Conservation (phyloP, 768 basidiomycete species). For the Russula olivacea region DNA sequence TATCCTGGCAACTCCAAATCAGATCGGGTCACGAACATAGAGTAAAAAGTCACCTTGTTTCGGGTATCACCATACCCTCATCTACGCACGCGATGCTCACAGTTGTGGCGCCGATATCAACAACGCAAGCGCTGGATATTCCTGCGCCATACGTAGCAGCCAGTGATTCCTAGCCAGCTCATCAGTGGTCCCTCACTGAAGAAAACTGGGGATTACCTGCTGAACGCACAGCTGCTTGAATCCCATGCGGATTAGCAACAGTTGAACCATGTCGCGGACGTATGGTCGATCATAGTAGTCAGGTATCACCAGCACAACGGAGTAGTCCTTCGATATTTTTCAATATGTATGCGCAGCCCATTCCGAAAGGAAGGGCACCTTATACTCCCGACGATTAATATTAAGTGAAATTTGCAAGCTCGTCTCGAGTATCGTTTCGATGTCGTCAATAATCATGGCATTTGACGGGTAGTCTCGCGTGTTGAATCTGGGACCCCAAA, state of each 20-base stretch:
- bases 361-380: slow-evolving; percentile 40
- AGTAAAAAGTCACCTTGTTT: slow-evolving; percentile 59
- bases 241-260: slow-evolving; percentile 72
- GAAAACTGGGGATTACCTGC: slow-evolving; percentile 49
- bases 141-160: slow-evolving; percentile 95
- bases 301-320: slow-evolving; percentile 83
- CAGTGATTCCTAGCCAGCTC: slow-evolving; percentile 64
- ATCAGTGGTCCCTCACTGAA: slow-evolving; percentile 7
- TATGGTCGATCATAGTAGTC: slow-evolving; percentile 86
- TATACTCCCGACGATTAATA: slow-evolving; percentile 49
- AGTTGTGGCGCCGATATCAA: slow-evolving; percentile 83
- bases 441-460: slow-evolving; percentile 69
- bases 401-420: slow-evolving; percentile 57
- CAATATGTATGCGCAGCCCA: slow-evolving; percentile 8
- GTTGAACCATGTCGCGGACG: slow-evolving; percentile 66
- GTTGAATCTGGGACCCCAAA: slow-evolving; percentile 79
- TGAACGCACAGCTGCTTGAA: slow-evolving; percentile 92
- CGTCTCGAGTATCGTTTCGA: slow-evolving; percentile 60
- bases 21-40: not conserved
- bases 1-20: slow-evolving; percentile 45
- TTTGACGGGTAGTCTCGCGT: slow-evolving; percentile 64
- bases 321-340: slow-evolving; percentile 57
- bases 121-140: slow-evolving; percentile 89
- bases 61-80: slow-evolving; percentile 81
- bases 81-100: slow-evolving; percentile 92